Evolutionary conservation across 108 stramenopile species (phyloP), one percentile per base, ranked within the genome.

Genomic region (Discostella pseudostelligera): DNA sequence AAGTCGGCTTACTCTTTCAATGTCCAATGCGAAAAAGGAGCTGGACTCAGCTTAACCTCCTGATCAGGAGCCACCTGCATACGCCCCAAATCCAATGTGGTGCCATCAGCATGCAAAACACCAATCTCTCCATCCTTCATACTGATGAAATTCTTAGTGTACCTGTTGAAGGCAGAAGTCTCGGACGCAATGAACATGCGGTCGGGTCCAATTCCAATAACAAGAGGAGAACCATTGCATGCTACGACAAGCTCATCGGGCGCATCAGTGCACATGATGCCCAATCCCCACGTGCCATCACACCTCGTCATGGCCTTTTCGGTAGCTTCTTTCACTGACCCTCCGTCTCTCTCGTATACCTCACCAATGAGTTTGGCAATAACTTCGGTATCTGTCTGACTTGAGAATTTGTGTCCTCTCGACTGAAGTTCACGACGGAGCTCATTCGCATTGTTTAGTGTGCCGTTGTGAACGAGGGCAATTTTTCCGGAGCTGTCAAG

Each of bases 111-210:
- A 58, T 85, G 88, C 59, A 98, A 65, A 22, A 97, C 90, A 37
- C 96, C 98, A 61, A 97, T 97, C 81, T 99, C 98, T 40, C 98
- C 98, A 81, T 99, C 97, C 72, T 96, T 96, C 93, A 99, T 93
- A 50, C 89, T 89, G 68, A 99, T 97, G 63, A 97, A 98, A 53
- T 97, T 96, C 70, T 98, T 97, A 8, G 99, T 99, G 87, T 96
- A 94, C 46, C 96, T 72, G 67, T 95, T 97, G 81, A 99, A 97
- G 0, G 99, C 99, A 8, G 96, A 87, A 0, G 97, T 97, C 76
- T 99, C 99, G 25, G 88, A 92, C 9, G 99, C 98, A 58, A 99
- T 83, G 70, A 93, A 96, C 35, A 93, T 96, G n/a, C 94, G 82
- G 55, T 97, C 96, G 40, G 88, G 82, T 16, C 80, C 90, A 49